Percentiles rank a stretch among this genome's conserved stretches.
These are phyloP conservation scores for Gynostemma pentaphyllum DNA, from an alignment of 306 rosid genomes.

Conservation along the genomic window DNA sequence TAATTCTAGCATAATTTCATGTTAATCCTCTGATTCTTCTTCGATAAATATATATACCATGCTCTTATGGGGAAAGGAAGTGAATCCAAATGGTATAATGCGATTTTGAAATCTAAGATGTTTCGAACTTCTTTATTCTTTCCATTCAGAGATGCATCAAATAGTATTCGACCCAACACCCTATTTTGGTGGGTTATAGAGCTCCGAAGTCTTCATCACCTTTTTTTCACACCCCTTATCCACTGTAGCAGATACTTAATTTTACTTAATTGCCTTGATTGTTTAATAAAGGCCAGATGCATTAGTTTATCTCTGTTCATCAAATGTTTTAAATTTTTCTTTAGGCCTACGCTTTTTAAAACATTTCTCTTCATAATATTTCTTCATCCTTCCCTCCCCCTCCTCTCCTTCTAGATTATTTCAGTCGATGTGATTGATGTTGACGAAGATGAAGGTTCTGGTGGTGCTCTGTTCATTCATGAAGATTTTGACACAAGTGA, in stretches of 20 bases:
- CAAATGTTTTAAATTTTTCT: too few relatives aligned
- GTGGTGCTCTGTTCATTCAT: conserved; percentile 26
- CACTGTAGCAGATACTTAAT: neutral
- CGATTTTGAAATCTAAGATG: neutral
- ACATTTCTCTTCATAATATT: neutral
- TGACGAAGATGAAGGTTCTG: conserved; percentile 33
- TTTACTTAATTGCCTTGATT: neutral
- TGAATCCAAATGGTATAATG: neutral
- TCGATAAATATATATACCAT: neutral
- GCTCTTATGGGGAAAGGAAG: neutral
- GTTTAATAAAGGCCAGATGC: neutral
- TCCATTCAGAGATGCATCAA: too few relatives aligned
- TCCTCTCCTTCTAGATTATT: conserved; percentile 24
- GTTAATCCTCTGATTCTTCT: neutral
- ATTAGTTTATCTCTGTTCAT: neutral
- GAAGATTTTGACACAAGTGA: conserved; percentile 24
- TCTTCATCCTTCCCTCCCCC: neutral
- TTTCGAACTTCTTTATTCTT: neutral
- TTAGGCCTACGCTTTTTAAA: too few relatives aligned
- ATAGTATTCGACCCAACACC: too few relatives aligned
- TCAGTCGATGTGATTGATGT: conserved; percentile 40
- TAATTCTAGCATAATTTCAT: neutral
- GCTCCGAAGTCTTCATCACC: neutral
- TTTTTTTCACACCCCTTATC: neutral
- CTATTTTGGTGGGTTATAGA: too few relatives aligned